Evolutionary conservation across 202 grass and related monocot species (phyloP).

Genomic region (Zoysia matrella): DNA sequence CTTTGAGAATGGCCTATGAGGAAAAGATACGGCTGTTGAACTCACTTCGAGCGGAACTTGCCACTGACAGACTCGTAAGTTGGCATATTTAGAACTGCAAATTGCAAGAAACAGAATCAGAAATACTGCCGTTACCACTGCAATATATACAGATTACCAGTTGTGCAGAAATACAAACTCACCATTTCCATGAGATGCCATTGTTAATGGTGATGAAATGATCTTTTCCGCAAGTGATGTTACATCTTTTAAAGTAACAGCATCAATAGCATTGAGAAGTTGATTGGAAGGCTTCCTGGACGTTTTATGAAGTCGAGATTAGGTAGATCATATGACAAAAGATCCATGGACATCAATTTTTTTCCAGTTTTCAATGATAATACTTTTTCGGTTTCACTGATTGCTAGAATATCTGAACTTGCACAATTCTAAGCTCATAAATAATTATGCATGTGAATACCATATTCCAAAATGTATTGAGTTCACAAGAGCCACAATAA

Average conservation of each 20-base stretch:
- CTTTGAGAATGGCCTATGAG: constrained; percentile 44
- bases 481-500: neutral
- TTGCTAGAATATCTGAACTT: neutral
- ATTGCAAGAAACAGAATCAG: neutral
- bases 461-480: neutral
- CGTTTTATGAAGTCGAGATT: constrained; percentile 25
- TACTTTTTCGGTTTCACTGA: neutral
- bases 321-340: neutral
- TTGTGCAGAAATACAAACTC: constrained; percentile 30
- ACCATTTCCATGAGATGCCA: constrained; percentile 95
- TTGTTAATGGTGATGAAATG: constrained; percentile 83
- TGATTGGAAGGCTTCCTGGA: constrained; percentile 85
- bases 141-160: constrained; percentile 4
- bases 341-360: neutral
- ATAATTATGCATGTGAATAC: neutral
- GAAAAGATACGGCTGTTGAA: constrained; percentile 45
- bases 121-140: neutral
- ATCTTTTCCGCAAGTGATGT: constrained; percentile 76
- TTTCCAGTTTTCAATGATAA: neutral
- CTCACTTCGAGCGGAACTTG: constrained; percentile 1
- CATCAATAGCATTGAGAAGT: constrained; percentile 79
- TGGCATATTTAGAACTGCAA: too few species aligned
- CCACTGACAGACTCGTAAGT: too few species aligned
- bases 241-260: constrained; percentile 80
- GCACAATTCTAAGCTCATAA: neutral